Evolutionary conservation across 1,284 basidiomycete species (phyloP).

Genomic region (Tilletia setariae): DNA sequence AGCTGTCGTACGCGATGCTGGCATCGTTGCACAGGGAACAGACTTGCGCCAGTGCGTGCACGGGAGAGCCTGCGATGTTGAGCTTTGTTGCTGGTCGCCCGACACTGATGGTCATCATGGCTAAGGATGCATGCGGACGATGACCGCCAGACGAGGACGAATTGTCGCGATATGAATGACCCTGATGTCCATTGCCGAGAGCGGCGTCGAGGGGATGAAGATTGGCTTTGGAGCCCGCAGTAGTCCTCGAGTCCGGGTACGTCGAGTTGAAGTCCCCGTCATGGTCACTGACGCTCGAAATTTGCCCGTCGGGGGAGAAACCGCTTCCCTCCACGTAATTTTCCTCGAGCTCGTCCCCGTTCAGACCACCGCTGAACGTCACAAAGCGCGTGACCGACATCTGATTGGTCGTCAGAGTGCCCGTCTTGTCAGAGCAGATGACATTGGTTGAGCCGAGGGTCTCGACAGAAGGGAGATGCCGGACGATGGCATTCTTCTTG

Average conservation of each 20-base stretch:
- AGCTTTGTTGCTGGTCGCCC: slow-evolving; percentile 15
- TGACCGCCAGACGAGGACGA: slow-evolving; percentile 51
- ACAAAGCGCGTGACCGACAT: slow-evolving; percentile 72
- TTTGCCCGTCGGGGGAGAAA: slow-evolving; percentile 74
- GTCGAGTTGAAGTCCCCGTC: background rate
- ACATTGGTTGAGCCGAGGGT: slow-evolving; percentile 90
- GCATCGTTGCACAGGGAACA: slow-evolving; percentile 88
- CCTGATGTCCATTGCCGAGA: slow-evolving; percentile 28
- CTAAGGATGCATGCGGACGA: slow-evolving; percentile 13
- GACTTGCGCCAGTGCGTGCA: slow-evolving; percentile 81
- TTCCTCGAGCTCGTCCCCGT: slow-evolving; percentile 64
- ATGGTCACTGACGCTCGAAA: slow-evolving; percentile 56
- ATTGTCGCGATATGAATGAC: slow-evolving; percentile 65
- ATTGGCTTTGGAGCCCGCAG: background rate
- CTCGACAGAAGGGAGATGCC: slow-evolving; percentile 92
- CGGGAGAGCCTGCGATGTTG: slow-evolving; percentile 29
- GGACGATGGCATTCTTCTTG: slow-evolving; percentile 91
- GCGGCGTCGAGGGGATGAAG: background rate
- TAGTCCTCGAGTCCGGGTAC: background rate
- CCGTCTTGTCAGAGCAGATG: slow-evolving; percentile 14
- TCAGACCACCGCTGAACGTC: slow-evolving; percentile 65
- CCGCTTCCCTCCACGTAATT: slow-evolving; percentile 83
- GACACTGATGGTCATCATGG: slow-evolving; percentile 23
- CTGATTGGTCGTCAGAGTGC: slow-evolving; percentile 86
- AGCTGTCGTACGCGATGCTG: slow-evolving; percentile 60